Evolutionary conservation across 2,329 filamentous ascomycete genomes (phyloP).

Genomic region (Nigrograna mackinnonii): DNA sequence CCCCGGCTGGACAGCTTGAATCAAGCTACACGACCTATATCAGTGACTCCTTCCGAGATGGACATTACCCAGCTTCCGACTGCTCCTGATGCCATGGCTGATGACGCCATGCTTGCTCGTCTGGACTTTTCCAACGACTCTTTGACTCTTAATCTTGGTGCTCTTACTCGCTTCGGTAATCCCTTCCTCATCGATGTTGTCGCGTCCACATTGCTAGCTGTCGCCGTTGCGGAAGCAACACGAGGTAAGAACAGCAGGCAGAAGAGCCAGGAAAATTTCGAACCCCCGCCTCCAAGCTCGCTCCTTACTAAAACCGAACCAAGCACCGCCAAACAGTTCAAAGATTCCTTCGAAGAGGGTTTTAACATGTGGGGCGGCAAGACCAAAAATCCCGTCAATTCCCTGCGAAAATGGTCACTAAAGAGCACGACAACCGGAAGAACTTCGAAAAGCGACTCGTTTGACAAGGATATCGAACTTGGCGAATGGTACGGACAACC

Average conservation of each 20-base stretch:
- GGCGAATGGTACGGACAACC: slow-evolving; percentile 41
- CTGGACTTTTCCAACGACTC: slow-evolving; percentile 48
- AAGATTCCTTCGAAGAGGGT: slow-evolving; percentile 33
- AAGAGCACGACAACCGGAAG: slow-evolving; percentile 19
- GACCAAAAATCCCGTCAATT: slow-evolving; percentile 18
- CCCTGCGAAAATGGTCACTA: slow-evolving; percentile 27
- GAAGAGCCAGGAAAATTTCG: slow-evolving; percentile 27
- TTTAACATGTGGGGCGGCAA: slow-evolving; percentile 34
- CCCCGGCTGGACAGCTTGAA: slow-evolving; percentile 22
- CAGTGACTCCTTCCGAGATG: slow-evolving; percentile 36
- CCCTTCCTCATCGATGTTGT: slow-evolving; percentile 51
- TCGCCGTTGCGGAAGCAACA: slow-evolving; percentile 49
- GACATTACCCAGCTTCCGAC: slow-evolving; percentile 35
- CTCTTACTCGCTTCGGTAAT: slow-evolving; percentile 47
- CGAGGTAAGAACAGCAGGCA: slow-evolving; percentile 24
- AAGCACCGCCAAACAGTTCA: slow-evolving; percentile 28
- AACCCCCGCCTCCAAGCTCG: slow-evolving; percentile 34
- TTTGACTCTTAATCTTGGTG: slow-evolving; percentile 49
- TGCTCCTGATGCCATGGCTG: slow-evolving; percentile 37
- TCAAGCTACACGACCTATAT: slow-evolving; percentile 27
- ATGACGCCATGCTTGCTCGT: slow-evolving; percentile 45
- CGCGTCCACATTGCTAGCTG: slow-evolving; percentile 46
- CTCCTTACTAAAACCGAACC: slow-evolving; percentile 24
- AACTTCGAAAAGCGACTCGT: slow-evolving; percentile 16
- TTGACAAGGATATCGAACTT: slow-evolving; percentile 42